A percentile compares a stretch with the other conserved stretches of the same genome.
Evolutionary conservation across 1,139 yeast species (phyloP).

Genomic region (Yamadazyma conglobata): DNA sequence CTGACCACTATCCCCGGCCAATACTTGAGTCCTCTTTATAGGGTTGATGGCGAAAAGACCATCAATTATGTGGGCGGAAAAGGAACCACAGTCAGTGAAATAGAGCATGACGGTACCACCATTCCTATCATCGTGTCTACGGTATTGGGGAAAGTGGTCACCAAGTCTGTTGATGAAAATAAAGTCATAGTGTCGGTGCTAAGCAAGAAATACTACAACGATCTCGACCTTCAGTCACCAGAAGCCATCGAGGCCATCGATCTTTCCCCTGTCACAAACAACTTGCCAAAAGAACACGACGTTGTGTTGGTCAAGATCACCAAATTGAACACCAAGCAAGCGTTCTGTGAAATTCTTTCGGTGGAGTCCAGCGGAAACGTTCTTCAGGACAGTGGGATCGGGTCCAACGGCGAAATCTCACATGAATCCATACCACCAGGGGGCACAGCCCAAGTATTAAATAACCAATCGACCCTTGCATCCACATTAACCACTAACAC

Average conservation of each 20-base stretch:
- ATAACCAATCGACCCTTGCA: constrained; percentile 46
- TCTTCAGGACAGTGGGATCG: constrained; percentile 62
- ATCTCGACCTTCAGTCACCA: background rate
- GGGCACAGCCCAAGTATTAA: constrained; percentile 50
- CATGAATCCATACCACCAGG: constrained; percentile 44
- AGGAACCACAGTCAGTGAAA: constrained; percentile 36
- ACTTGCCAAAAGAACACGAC: constrained; percentile 82
- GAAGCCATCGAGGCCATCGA: constrained; percentile 1
- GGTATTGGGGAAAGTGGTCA: constrained; percentile 55
- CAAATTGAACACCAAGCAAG: constrained; percentile 65
- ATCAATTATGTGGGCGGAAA: constrained; percentile 31
- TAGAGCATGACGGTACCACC: constrained; percentile 23
- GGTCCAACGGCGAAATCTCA: constrained; percentile 53
- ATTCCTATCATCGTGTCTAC: constrained; percentile 63
- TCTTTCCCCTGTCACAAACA: constrained; percentile 23
- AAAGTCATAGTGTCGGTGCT: constrained; percentile 6
- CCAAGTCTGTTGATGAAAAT: constrained; percentile 11
- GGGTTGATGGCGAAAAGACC: constrained; percentile 19
- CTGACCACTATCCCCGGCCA: constrained; percentile 74
- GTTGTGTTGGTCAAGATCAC: constrained; percentile 75
- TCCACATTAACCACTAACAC: constrained; percentile 31
- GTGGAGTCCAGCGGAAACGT: constrained; percentile 66
- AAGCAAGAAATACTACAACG: constrained; percentile 4
- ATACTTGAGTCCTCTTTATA: constrained; percentile 36
- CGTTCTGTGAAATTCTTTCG: constrained; percentile 77